Base-by-base conservation (phyloP, 1,139 yeast genomes). In the Diutina sp. region DNA sequence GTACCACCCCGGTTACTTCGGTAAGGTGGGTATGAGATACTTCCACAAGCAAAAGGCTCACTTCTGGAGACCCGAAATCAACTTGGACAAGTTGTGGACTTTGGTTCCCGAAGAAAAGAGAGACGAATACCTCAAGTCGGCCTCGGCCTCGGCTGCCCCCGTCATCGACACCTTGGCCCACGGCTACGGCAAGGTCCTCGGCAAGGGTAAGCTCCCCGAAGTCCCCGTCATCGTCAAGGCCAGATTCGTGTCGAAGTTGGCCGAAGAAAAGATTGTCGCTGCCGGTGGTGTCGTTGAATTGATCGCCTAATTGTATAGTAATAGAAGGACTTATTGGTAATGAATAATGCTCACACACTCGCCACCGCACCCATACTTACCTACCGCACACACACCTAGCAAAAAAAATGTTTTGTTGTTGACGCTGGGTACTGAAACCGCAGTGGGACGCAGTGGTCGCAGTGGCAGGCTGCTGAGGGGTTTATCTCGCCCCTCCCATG, bases 1-100 rank as follows among this genome's bases (percentile, higher is more conserved):
- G 82, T 95, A 88, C 97, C 99, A 95, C 80, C 99, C 99, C 73
- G 99, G 99, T 90, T 95, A 95, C 95, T 95, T 95, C 82, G 99
- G 99, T 88, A 95, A 95, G 85, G 98, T 95, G 77, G 99, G 99
- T 91, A 93, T 93, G 98, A 90, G 99, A 88, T 87, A 89, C 87
- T 95, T 88, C 97, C 98, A 90, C 91, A 86, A 87, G 80, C 97
- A 90, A 82, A 82, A 80, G 74, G 82, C 80, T 84, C 97, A 90
- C 78, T 87, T 86, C 91, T 93, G 99, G 98, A 87, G 82, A 79
- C 98, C 99, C 78, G 89, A 87, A 71, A 82, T 95, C 80, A 95
- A 95, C 95, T 83, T 95, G 77, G 98, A 95, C 85, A 90, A 90
- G 80, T 88, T 95, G 78, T 95, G 99, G 99, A 83, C 97, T 71